Evolutionary conservation across 192 early-diverging fungal species (phyloP), one percentile per base, ranked within the genome.

Genomic region (Endogone sp.): DNA sequence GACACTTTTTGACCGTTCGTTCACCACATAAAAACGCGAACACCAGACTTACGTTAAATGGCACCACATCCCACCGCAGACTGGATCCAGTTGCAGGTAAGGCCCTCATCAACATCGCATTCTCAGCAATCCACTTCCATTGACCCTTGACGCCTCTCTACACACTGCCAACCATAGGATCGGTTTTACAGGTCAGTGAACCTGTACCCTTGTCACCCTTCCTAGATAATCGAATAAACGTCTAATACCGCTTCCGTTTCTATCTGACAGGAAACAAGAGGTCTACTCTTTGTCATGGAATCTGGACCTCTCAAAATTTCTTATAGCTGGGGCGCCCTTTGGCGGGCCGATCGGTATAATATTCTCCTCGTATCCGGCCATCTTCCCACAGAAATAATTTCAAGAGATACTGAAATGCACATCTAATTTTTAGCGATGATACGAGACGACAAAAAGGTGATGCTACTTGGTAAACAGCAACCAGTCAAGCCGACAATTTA

Each of bases 311-410:
- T 86, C 86, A 10, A 92, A 92, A 66, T 93, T 84, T 73, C 82
- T 92, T 63, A 85, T 95, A 20, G 92, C 95, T 0, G 91, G 85
- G 2, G 91, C 95, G 24, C 90, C 93, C 3, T 95, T 90, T 83
- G 97, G 93, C 28, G 97, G 97, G 9, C 97, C 97, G 4, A 89
- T 95, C 27, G 92, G 93, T 94, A 87, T n/a, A n/a, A n/a, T n/a
- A n/a, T n/a, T n/a, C n/a, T n/a, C n/a, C 66, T 30, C 25, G 11
- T 65, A 23, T 13, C 60, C 21, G 25, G 8, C 25, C 3, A 28
- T 68, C 32, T 3, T 57, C 3, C 32, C 22, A 54, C 9, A 29
- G 20, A 61, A n/a, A 8, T 62, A 10, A 59, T 25, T 29, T 61
- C 44, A 28, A 22, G 11, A 26, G 3, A 9, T 22, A 3, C 27